Conservation (phyloP, 2,329 filamentous ascomycete species). For the Arthroderma sp. region DNA sequence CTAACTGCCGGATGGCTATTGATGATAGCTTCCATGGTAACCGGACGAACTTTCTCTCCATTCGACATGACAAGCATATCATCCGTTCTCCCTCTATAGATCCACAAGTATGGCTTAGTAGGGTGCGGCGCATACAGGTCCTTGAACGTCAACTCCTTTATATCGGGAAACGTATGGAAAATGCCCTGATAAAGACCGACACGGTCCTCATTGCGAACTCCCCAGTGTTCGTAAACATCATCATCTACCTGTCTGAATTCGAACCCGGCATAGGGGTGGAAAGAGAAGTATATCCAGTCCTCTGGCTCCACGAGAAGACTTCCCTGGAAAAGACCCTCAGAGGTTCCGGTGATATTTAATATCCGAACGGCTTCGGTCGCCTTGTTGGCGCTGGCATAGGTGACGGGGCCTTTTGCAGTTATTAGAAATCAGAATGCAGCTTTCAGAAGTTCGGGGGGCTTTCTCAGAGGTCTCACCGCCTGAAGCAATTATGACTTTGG, state of each 20-base stretch:
- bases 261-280: constrained; percentile 1
- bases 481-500: constrained; percentile 2
- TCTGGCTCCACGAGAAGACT: neutral
- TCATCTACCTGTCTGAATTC: constrained; percentile 3
- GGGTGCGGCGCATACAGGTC: neutral
- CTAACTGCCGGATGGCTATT: neutral
- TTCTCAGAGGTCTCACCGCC: no score
- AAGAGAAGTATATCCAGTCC: constrained; percentile 6
- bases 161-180: constrained; percentile 5
- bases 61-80: constrained; percentile 4
- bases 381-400: neutral
- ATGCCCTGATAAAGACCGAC: constrained; percentile 3
- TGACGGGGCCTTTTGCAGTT: no score
- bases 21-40: neutral
- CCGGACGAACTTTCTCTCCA: constrained; percentile 2
- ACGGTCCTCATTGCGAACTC: neutral
- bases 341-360: neutral
- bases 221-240: neutral
- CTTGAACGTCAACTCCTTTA: neutral
- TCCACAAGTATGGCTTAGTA: neutral
- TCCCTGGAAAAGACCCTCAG: neutral
- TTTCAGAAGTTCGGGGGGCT: no score
- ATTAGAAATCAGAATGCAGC: no score
- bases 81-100: neutral
- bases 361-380: neutral